Percentiles rank a stretch among this genome's conserved stretches.
phyloP scores from a whole-genome alignment of 768 basidiomycete genomes.

The Leccinum rimulosum region DNA sequence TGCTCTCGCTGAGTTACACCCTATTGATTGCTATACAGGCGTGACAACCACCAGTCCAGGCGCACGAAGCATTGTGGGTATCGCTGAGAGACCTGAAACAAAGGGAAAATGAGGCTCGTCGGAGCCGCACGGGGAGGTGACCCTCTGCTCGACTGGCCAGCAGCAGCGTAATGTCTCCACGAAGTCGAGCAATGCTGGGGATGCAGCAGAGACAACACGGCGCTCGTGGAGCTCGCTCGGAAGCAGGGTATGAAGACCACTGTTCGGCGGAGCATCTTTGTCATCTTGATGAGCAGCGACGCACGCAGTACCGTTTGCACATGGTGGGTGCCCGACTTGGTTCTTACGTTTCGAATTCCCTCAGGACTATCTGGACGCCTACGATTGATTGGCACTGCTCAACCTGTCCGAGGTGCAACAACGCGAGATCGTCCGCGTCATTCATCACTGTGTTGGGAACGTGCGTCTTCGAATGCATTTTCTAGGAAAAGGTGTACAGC shows the following conservation, averaged over 20 bases:
- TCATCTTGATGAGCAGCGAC: constrained; percentile 89
- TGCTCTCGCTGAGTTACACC: background rate
- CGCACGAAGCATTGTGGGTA: constrained; percentile 70
- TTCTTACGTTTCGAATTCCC: background rate
- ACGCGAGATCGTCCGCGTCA: constrained; percentile 87
- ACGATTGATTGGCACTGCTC: constrained; percentile 82
- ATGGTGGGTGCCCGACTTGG: background rate
- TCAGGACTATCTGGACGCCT: constrained; percentile 96
- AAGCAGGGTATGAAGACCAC: constrained; percentile 99
- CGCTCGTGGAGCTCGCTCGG: constrained; percentile 75
- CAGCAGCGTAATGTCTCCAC: constrained; percentile 39
- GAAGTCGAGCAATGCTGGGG: constrained; percentile 22
- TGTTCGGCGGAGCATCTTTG: constrained; percentile 85
- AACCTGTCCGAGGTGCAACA: constrained; percentile 88
- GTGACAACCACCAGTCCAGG: constrained; percentile 81
- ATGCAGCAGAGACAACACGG: constrained; percentile 33
- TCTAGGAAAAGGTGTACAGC: too few relatives aligned
- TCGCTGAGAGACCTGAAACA: constrained; percentile 78
- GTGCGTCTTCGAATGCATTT: constrained; percentile 41
- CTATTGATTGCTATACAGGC: constrained; percentile 45
- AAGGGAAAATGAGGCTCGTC: constrained; percentile 98
- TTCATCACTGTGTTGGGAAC: constrained; percentile 90
- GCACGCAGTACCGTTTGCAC: constrained; percentile 42
- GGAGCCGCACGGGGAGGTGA: constrained; percentile 96
- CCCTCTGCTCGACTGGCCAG: constrained; percentile 69